Conservation (phyloP, 192 early-diverging fungal genomes). For the Rhizophagus sp. region DNA sequence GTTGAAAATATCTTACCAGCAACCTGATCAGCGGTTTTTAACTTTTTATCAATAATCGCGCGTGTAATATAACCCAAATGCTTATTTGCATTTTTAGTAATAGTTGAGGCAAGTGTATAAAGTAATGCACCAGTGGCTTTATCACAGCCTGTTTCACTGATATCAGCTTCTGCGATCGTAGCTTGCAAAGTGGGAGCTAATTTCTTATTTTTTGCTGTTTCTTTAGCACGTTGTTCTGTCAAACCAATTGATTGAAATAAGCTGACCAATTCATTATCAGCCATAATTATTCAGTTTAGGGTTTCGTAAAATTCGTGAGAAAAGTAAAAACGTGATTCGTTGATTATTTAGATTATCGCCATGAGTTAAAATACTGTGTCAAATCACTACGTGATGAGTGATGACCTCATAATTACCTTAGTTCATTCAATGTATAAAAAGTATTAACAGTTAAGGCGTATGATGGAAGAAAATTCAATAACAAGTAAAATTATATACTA, state of each 20-base stretch:
- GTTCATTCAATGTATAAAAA: too few species aligned
- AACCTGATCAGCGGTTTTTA: slow-evolving; percentile 85
- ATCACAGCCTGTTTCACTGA: slow-evolving; percentile 46
- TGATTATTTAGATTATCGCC: too few species aligned
- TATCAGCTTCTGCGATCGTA: slow-evolving; percentile 70
- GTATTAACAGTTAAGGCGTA: too few species aligned
- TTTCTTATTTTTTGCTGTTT: slow-evolving; percentile 96
- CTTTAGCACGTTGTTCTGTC: slow-evolving; percentile 87
- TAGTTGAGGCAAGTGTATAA: slow-evolving; percentile 86
- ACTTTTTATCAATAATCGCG: slow-evolving; percentile 70
- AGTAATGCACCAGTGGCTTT: slow-evolving; percentile 73
- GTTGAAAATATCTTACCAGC: slow-evolving; percentile 54
- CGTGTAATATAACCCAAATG: slow-evolving; percentile 82
- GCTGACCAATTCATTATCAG: slow-evolving; percentile 52
- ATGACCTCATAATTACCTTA: too few species aligned
- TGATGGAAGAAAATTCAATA: too few species aligned
- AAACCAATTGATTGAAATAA: slow-evolving; percentile 90
- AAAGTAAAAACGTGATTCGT: background rate
- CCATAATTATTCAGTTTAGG: slow-evolving; percentile 2
- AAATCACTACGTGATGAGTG: too few species aligned
- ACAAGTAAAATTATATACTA: too few species aligned
- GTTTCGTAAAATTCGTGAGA: background rate
- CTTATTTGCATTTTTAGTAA: slow-evolving; percentile 69
- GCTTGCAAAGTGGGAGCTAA: slow-evolving; percentile 74
- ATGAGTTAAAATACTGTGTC: too few species aligned